Evolutionary conservation across 257 asterid genomes (phyloP), one percentile per base, ranked within the genome.

Genomic region (Solanum pennellii): DNA sequence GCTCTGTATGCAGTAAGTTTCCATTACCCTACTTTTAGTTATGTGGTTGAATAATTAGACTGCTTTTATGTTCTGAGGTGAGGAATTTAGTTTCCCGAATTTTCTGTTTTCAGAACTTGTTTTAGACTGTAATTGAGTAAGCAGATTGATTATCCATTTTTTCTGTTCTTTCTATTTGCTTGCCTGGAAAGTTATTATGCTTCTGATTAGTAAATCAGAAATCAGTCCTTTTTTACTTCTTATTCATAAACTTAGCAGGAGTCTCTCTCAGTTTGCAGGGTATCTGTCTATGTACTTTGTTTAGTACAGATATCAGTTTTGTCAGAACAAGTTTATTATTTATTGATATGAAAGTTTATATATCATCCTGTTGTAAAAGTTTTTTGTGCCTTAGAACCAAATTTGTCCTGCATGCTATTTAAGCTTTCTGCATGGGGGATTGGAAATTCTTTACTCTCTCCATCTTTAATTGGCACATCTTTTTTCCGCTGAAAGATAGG

Each of bases 1-100:
- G 93, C 93, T 60, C 92, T 93, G 27, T 95, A 95, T 86, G 96
- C 97, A 29, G 97, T 95, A 86, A 89, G 93, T n/a, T 52, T 39
- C 69, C 25, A 27, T 73, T 39, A 29, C 59, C 5, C 69, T 83
- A 47, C 47, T 33, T 84, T 83, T 68, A 56, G 49, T 77, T 14
- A 45, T 37, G 68, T 35, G 16, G 29, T 69, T 27, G 33, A 84
- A 49, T 29, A 49, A 47, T 80, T 80, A 47, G 42, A 47, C 44
- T 80, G 85, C 44, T 27, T 80, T 80, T 80, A 29, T 80, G 29
- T 49, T 80, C 29, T 3, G 42, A 5, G 16, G 85, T 2, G 69
- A 27, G 85, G 68, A 27, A 49, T 49, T 47, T 3, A 29, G 29
- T 29, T 47, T 5, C 85, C 37, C 29, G 44, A 29, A 9, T 47